phyloP scores from a whole-genome alignment of 176 grass and related monocot species.

The Luzula sylvatica region DNA sequence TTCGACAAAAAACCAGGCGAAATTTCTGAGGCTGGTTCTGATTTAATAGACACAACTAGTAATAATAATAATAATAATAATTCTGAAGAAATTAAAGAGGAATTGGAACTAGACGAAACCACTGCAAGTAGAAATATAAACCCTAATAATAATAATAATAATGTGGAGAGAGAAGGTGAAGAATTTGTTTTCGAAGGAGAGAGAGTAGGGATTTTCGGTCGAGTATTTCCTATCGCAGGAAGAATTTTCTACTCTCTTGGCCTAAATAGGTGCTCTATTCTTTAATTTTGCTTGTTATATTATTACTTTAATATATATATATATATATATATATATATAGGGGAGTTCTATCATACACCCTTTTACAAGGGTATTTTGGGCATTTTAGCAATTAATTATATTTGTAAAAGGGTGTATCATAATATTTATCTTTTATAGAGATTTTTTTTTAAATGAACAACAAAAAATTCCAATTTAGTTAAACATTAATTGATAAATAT shows the following conservation, averaged over 20 bases:
- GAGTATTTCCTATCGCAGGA: constrained; percentile 48
- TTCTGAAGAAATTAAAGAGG: background rate
- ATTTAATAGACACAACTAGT: background rate
- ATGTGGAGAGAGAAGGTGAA: constrained; percentile 17
- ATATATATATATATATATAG: too few species aligned
- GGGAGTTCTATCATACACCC: too few species aligned
- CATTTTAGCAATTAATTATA: too few species aligned
- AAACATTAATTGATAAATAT: too few species aligned
- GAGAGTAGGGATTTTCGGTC: constrained; percentile 37
- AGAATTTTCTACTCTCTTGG: constrained; percentile 59
- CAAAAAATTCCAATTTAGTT: too few species aligned
- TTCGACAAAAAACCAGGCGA: constrained; percentile 97
- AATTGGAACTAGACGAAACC: constrained; percentile 15
- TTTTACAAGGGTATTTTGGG: too few species aligned
- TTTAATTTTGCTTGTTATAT: constrained; percentile 25
- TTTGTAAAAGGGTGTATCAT: too few species aligned
- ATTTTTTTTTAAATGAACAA: too few species aligned
- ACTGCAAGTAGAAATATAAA: background rate
- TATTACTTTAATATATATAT: background rate
- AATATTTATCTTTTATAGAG: too few species aligned
- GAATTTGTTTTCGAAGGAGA: constrained; percentile 49
- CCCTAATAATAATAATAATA: background rate
- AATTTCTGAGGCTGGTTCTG: constrained; percentile 51
- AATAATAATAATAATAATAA: constrained; percentile 17
- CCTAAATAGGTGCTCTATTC: constrained; percentile 69